These are phyloP conservation scores for Lodderomyces pseudojiufengensis DNA, from an alignment of 1,139 yeast genomes.

Conservation along the genomic window DNA sequence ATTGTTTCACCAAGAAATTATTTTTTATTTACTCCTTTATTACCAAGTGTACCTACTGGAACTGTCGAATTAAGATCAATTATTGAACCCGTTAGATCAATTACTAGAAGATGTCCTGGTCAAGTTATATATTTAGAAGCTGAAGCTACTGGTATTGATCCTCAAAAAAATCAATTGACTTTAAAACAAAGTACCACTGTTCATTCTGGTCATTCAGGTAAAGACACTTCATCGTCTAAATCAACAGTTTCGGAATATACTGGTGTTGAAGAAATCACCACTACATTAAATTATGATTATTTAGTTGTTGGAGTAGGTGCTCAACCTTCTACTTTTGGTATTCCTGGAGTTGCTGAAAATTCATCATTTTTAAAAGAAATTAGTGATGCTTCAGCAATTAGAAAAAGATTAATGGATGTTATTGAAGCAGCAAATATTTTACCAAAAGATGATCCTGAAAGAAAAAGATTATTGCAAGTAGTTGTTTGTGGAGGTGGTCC, in stretches of 20 bases:
- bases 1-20: conserved; percentile 93
- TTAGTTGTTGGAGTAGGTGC: conserved; percentile 91
- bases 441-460: conserved; percentile 70
- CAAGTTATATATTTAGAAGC: conserved; percentile 88
- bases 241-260: conserved; percentile 40
- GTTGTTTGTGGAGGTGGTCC: conserved; percentile 97
- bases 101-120: conserved; percentile 64
- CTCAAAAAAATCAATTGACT: conserved; percentile 43
- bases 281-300: conserved; percentile 65
- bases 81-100: conserved; percentile 77
- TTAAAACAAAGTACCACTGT: conserved; percentile 55
- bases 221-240: conserved; percentile 50
- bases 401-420: conserved; percentile 73
- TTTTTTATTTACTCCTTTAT: conserved; percentile 88
- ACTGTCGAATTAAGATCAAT: conserved; percentile 88
- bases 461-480: conserved; percentile 75
- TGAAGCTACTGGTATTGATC: conserved; percentile 81
- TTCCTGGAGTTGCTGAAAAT: conserved; percentile 87
- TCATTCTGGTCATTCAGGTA: conserved; percentile 51
- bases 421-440: conserved; percentile 80
- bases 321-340: conserved; percentile 86
- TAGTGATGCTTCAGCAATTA: conserved; percentile 73
- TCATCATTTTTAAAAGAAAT: conserved; percentile 86
- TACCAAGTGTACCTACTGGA: conserved; percentile 94
- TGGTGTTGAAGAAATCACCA: conserved; percentile 43